phyloP scores from a whole-genome alignment of 2,329 filamentous ascomycete species.

The Penicillium corylophilum region DNA sequence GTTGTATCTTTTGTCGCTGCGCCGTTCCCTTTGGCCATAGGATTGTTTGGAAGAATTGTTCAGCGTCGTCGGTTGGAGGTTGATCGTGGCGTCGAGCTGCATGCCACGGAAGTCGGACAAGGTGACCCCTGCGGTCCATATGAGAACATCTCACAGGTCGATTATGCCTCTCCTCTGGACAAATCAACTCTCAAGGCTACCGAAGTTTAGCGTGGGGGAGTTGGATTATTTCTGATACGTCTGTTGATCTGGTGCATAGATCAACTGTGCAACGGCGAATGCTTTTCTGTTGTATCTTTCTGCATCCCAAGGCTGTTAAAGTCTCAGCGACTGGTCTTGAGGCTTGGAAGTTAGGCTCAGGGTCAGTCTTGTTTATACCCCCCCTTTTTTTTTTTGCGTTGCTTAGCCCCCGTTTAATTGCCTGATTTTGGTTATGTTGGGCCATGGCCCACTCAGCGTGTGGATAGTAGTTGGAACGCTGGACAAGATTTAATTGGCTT shows the following conservation, averaged over 20 bases:
- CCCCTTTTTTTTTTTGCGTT: neutral
- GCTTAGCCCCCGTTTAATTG: neutral
- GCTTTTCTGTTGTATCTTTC: neutral
- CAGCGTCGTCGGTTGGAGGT: conserved; percentile 41
- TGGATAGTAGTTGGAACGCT: neutral
- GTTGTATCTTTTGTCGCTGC: conserved; percentile 65
- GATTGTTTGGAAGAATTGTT: conserved; percentile 63
- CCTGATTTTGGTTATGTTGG: neutral
- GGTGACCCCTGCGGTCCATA: neutral
- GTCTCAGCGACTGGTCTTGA: neutral
- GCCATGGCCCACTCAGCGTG: neutral
- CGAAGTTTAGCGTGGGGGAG: neutral
- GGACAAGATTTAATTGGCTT: neutral
- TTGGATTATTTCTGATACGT: neutral
- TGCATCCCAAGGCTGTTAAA: neutral
- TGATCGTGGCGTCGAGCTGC: conserved; percentile 33
- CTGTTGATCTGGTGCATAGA: neutral
- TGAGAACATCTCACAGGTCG: conserved; percentile 1
- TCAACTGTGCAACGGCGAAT: neutral
- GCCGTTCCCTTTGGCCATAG: conserved; percentile 67
- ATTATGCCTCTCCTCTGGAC: neutral
- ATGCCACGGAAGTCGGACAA: conserved; percentile 4
- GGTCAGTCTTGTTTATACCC: neutral
- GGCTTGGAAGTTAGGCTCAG: neutral
- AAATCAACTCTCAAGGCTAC: neutral